These are phyloP conservation scores for Aspergillus phoenicis DNA, from an alignment of 2,329 filamentous ascomycete genomes.

Conservation along the genomic window DNA sequence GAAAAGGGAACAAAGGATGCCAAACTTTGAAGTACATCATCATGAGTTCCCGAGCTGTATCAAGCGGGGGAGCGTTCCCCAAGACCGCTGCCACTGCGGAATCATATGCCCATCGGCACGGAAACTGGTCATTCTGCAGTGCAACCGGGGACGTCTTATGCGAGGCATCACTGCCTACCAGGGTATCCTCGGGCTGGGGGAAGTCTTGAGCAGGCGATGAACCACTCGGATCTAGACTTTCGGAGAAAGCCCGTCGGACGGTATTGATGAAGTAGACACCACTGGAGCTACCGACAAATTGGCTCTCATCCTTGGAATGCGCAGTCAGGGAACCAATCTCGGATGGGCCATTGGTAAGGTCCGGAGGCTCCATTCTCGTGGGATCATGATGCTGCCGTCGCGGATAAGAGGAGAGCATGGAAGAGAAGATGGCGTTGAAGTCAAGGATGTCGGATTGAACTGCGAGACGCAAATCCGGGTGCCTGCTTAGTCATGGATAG, in stretches of 20 bases:
- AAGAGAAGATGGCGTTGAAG: background rate
- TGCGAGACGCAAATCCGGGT: too few species aligned
- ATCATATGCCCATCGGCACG: slow-evolving; percentile 34
- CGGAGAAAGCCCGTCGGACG: slow-evolving; percentile 55
- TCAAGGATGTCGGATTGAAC: background rate
- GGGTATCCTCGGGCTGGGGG: slow-evolving; percentile 34
- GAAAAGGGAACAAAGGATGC: slow-evolving; percentile 57
- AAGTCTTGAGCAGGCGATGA: slow-evolving; percentile 27
- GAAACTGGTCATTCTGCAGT: slow-evolving; percentile 14
- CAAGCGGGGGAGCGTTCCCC: slow-evolving; percentile 31
- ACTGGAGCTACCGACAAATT: slow-evolving; percentile 56
- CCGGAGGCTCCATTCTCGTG: slow-evolving; percentile 30
- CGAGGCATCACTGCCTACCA: slow-evolving; percentile 32
- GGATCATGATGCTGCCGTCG: slow-evolving; percentile 19
- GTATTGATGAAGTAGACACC: slow-evolving; percentile 59
- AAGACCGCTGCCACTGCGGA: slow-evolving; percentile 27
- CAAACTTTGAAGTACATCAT: slow-evolving; percentile 55
- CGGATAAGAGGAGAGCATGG: background rate
- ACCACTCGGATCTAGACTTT: slow-evolving; percentile 29
- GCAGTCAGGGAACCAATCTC: slow-evolving; percentile 48
- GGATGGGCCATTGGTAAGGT: background rate
- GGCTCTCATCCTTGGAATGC: slow-evolving; percentile 48
- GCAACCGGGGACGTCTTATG: slow-evolving; percentile 15
- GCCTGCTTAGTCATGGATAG: background rate
- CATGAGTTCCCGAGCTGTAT: slow-evolving; percentile 46